Percentiles rank a stretch among this genome's conserved stretches.
phyloP scores from a whole-genome alignment of 495 filamentous ascomycete genomes.

The Podospora sp. region DNA sequence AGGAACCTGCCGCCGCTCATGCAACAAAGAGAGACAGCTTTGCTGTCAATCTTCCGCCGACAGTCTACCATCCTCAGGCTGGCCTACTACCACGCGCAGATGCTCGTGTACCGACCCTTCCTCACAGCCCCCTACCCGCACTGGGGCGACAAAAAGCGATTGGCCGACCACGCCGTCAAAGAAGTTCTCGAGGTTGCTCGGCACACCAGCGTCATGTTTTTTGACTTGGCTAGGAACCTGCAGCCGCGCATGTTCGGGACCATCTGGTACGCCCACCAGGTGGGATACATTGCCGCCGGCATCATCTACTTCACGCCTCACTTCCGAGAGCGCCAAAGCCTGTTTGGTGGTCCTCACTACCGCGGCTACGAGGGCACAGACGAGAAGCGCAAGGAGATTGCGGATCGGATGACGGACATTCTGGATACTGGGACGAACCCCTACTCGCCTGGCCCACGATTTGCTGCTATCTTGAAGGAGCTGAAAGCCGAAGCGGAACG shows the following conservation, averaged over 20 bases:
- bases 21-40: constrained; percentile 41
- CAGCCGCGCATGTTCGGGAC: constrained; percentile 29
- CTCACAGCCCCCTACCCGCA: constrained; percentile 34
- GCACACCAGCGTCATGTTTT: constrained; percentile 37
- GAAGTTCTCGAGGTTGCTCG: constrained; percentile 52
- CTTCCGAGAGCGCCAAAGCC: constrained; percentile 25
- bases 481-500: constrained; percentile 21
- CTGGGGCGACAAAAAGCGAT: constrained; percentile 23
- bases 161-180: constrained; percentile 40
- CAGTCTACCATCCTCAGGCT: constrained; percentile 59
- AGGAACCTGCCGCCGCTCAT: constrained; percentile 48
- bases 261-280: constrained; percentile 28
- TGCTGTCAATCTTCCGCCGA: constrained; percentile 56
- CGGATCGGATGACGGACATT: constrained; percentile 13
- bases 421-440: constrained; percentile 19
- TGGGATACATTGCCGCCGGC: constrained; percentile 23
- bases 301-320: constrained; percentile 23
- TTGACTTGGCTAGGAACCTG: constrained; percentile 17
- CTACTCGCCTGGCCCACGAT: constrained; percentile 25
- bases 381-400: constrained; percentile 13
- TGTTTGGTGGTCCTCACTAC: constrained; percentile 3
- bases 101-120: constrained; percentile 60
- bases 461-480: constrained; percentile 30
- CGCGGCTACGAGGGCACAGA: constrained; percentile 19
- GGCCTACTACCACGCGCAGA: constrained; percentile 56